A percentile compares a stretch with the other conserved stretches of the same genome.
These are phyloP conservation scores for Pseudogymnoascus sp. DNA, from an alignment of 2,329 filamentous ascomycete species.

Conservation along the genomic window DNA sequence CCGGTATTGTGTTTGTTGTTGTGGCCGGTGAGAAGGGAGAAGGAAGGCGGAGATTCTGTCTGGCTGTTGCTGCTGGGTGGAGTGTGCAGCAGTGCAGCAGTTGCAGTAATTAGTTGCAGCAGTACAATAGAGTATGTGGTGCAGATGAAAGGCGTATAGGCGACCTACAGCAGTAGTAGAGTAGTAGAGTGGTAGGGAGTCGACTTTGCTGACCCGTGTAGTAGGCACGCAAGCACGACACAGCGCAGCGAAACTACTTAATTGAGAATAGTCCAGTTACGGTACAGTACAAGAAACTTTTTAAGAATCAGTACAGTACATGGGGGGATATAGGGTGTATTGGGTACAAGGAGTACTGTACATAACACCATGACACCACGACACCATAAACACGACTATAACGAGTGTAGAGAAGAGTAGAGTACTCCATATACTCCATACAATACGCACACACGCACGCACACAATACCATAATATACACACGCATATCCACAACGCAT, in stretches of 20 bases:
- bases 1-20: constrained; percentile 6
- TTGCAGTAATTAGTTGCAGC: not conserved
- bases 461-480: not conserved
- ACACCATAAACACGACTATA: not conserved
- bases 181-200: too few species aligned
- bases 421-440: not conserved
- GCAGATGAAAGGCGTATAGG: constrained; percentile 2
- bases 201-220: not conserved
- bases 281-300: not conserved
- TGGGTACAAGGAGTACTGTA: not conserved
- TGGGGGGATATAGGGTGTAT: not conserved
- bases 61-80: not conserved
- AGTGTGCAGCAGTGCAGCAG: not conserved
- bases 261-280: too few species aligned
- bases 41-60: not conserved
- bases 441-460: not conserved
- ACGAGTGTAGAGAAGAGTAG: too few species aligned
- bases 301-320: constrained; percentile 5
- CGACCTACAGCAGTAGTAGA: not conserved
- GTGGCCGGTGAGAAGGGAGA: not conserved
- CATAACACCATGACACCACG: not conserved
- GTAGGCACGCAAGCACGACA: not conserved
- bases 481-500: too few species aligned
- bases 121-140: not conserved
- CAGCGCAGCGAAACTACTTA: not conserved